Evolutionary conservation across 2,329 filamentous ascomycete species (phyloP).

Genomic region (Zopfia rhizophila): DNA sequence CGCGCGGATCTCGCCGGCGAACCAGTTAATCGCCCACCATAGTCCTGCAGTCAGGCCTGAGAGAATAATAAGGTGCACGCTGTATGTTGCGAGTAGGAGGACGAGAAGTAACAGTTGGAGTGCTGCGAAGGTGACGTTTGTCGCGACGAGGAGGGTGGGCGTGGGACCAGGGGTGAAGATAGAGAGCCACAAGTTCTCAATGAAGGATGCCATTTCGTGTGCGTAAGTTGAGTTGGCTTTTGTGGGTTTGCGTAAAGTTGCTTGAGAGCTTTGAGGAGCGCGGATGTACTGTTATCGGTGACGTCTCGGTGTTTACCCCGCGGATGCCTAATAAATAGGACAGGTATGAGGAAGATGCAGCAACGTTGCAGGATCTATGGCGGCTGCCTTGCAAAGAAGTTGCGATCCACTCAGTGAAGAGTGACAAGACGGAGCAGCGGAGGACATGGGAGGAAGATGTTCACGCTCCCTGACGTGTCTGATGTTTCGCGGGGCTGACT

Average conservation of each 20-base stretch:
- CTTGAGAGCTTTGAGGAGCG: constrained; percentile 16
- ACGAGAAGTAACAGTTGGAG: constrained; percentile 81
- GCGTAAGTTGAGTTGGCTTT: not conserved
- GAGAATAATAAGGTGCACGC: constrained; percentile 87
- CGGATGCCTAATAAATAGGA: constrained; percentile 36
- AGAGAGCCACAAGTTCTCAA: constrained; percentile 86
- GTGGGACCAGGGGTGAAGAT: constrained; percentile 94
- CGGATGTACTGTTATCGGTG: constrained; percentile 22
- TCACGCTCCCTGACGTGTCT: constrained; percentile 26
- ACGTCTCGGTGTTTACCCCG: constrained; percentile 27
- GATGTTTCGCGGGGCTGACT: constrained; percentile 30
- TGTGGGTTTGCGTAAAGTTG: constrained; percentile 2
- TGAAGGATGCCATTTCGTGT: constrained; percentile 58
- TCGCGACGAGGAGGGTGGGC: constrained; percentile 85
- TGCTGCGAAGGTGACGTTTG: constrained; percentile 86
- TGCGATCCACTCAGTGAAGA: not conserved
- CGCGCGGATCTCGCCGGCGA: constrained; percentile 73
- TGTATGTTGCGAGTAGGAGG: constrained; percentile 84
- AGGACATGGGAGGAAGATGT: constrained; percentile 12
- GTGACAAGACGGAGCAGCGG: constrained; percentile 8
- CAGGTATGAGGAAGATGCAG: constrained; percentile 16
- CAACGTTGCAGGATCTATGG: constrained; percentile 19
- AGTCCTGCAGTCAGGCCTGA: constrained; percentile 81
- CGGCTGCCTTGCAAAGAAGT: constrained; percentile 6
- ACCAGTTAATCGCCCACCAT: constrained; percentile 98